Conservation (phyloP, 2,329 filamentous ascomycete genomes). For the Arthrobotrys iridis region DNA sequence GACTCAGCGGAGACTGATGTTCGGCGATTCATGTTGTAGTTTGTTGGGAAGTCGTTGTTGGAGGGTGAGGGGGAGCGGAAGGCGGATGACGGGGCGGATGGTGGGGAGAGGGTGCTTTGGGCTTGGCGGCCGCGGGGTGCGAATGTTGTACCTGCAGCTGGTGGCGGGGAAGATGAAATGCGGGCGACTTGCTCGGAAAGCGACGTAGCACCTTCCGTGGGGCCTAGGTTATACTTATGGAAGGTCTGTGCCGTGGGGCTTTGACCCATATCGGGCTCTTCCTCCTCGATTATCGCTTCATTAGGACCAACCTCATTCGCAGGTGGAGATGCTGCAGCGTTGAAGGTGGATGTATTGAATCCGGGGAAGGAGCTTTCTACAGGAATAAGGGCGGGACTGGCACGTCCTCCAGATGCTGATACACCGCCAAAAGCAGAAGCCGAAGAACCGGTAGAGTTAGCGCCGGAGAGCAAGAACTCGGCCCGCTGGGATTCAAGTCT, state of each 20-base stretch:
- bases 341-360: conserved; percentile 42
- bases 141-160: conserved; percentile 35
- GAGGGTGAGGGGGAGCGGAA: conserved; percentile 54
- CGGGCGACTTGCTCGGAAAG: conserved; percentile 43
- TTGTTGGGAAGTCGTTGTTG: conserved; percentile 79
- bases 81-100: conserved; percentile 31
- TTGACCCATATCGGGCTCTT: conserved; percentile 78
- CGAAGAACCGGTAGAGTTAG: conserved; percentile 50
- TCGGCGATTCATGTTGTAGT: conserved; percentile 92
- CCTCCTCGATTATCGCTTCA: conserved; percentile 79
- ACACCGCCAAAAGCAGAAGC: conserved; percentile 56
- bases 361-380: conserved; percentile 51
- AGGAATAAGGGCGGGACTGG: conserved; percentile 38
- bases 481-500: conserved; percentile 73
- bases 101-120: conserved; percentile 45
- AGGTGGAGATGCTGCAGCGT: conserved; percentile 58
- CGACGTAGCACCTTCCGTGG: conserved; percentile 9
- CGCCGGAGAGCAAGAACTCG: conserved; percentile 65
- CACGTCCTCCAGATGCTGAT: conserved; percentile 40
- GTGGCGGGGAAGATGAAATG: conserved; percentile 48
- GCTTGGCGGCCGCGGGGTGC: conserved; percentile 45
- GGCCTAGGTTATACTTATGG: conserved; percentile 46
- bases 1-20: conserved; percentile 98
- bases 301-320: conserved; percentile 62
- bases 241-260: conserved; percentile 77